These are phyloP conservation scores for Akanthomyces lecanii DNA, from an alignment of 2,329 filamentous ascomycete genomes.

Conservation along the genomic window DNA sequence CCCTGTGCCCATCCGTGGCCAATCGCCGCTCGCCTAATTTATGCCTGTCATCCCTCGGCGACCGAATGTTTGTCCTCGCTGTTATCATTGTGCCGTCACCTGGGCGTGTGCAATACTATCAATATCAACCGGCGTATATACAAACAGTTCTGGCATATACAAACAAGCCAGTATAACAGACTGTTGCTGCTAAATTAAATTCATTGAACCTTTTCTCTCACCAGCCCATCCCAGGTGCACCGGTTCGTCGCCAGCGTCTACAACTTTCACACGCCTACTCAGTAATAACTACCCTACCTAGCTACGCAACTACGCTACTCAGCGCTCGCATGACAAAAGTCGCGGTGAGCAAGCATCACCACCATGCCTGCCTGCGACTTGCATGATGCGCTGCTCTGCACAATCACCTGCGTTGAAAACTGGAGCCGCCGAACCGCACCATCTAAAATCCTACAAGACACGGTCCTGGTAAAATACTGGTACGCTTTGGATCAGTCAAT, in stretches of 20 bases:
- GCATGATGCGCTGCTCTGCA: constrained; percentile 2
- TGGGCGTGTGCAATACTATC: not conserved
- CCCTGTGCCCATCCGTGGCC: not conserved
- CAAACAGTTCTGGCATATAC: not conserved
- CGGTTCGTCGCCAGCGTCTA: too few species aligned
- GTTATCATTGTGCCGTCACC: not conserved
- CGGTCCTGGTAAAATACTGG: not conserved
- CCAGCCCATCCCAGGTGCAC: too few species aligned
- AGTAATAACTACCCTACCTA: too few species aligned
- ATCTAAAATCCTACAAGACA: not conserved
- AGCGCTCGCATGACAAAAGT: not conserved
- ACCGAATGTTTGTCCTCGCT: constrained; percentile 11
- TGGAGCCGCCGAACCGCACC: not conserved
- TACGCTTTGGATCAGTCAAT: not conserved
- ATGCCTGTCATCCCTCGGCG: constrained; percentile 12
- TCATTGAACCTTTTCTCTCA: too few species aligned
- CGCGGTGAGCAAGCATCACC: not conserved
- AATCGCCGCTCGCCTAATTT: constrained; percentile 9
- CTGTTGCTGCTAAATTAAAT: too few species aligned
- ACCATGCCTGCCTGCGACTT: not conserved
- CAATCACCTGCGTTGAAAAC: constrained; percentile 6
- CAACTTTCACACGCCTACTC: too few species aligned
- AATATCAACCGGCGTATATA: not conserved
- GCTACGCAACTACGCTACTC: too few species aligned
- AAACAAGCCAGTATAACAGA: too few species aligned